These are phyloP conservation scores for Leccinum truebloodii DNA, from an alignment of 768 basidiomycete genomes.

Conservation along the genomic window DNA sequence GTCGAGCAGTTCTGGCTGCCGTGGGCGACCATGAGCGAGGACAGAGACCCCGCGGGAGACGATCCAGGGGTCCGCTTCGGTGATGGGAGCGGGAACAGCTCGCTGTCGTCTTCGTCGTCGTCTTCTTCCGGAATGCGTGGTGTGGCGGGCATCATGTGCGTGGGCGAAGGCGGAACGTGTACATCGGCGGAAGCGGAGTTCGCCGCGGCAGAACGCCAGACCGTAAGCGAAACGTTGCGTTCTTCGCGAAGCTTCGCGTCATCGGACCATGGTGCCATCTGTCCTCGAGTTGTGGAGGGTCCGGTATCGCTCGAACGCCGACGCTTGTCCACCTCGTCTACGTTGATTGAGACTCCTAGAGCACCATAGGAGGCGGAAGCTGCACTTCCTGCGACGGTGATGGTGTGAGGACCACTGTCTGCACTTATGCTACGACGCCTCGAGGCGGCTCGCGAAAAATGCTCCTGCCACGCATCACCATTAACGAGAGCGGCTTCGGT, in stretches of 20 bases:
- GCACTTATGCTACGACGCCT: conserved; percentile 52
- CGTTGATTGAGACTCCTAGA: conserved; percentile 43
- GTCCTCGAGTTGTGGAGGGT: neutral
- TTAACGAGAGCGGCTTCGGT: conserved; percentile 57
- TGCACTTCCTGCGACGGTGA: conserved; percentile 32
- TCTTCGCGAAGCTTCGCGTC: neutral
- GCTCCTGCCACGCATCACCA: conserved; percentile 62
- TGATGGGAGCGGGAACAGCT: conserved; percentile 60
- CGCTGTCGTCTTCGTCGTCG: conserved; percentile 53
- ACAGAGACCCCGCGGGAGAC: conserved; percentile 36
- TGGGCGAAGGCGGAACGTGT: conserved; percentile 15
- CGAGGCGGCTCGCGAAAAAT: conserved; percentile 62
- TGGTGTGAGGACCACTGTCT: conserved; percentile 33
- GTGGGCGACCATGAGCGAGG: conserved; percentile 20
- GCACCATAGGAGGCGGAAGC: conserved; percentile 26
- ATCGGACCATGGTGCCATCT: neutral
- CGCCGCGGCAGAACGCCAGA: neutral
- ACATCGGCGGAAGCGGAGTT: conserved; percentile 4
- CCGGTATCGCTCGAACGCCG: conserved; percentile 45
- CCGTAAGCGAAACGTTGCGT: neutral
- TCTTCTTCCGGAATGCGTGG: conserved; percentile 36
- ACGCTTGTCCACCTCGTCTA: conserved; percentile 67
- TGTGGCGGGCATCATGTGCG: conserved; percentile 13
- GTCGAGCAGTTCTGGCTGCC: conserved; percentile 13
- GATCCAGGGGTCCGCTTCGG: conserved; percentile 53